Percentiles rank a stretch among this genome's conserved stretches.
phyloP scores from a whole-genome alignment of 108 stramenopile genomes.

The Phaeodactylum tricornutum region DNA sequence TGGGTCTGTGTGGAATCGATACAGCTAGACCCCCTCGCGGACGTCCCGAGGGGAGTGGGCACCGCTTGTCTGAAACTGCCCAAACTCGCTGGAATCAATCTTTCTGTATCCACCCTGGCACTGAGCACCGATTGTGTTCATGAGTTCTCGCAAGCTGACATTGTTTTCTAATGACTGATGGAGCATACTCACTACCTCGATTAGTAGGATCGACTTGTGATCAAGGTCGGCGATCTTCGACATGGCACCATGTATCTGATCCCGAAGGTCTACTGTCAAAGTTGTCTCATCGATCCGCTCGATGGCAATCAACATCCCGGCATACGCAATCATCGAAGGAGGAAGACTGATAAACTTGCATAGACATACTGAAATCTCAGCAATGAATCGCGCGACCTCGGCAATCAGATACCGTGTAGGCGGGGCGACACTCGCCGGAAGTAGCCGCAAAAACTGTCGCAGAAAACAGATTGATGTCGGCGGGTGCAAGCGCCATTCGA shows the following conservation, averaged over 20 bases:
- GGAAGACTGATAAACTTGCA: constrained; percentile 40
- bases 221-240: constrained; percentile 17
- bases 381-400: constrained; percentile 42
- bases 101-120: constrained; percentile 10
- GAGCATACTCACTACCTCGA: constrained; percentile 17
- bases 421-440: constrained; percentile 21
- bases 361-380: constrained; percentile 41
- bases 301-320: constrained; percentile 41
- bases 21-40: background rate
- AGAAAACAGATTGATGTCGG: constrained; percentile 60
- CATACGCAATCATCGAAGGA: constrained; percentile 37
- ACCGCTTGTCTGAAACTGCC: background rate
- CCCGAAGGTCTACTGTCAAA: constrained; percentile 20
- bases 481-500: constrained; percentile 67
- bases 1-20: background rate
- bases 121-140: constrained; percentile 37
- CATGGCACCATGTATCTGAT: constrained; percentile 18
- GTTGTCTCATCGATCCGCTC: constrained; percentile 30
- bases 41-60: background rate
- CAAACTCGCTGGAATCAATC: no score
- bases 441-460: constrained; percentile 27
- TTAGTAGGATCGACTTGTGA: constrained; percentile 8
- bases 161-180: constrained; percentile 32
- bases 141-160: constrained; percentile 34
- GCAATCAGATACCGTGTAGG: constrained; percentile 35